Conservation (phyloP, 2,329 filamentous ascomycete genomes). For the Aspergillus proliferans region DNA sequence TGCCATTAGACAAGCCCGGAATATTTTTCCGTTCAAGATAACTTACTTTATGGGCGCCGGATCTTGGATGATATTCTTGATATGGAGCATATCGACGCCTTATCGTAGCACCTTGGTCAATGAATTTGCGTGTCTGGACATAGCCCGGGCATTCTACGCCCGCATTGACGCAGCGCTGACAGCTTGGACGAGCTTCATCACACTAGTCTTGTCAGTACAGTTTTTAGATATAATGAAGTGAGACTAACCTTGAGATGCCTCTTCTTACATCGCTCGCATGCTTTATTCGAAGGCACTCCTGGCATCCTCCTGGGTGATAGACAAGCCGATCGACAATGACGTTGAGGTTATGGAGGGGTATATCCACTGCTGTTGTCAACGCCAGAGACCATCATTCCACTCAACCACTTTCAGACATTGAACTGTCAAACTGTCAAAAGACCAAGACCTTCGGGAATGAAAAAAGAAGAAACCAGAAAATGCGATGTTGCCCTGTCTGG, state of each 20-base stretch:
- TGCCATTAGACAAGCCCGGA: neutral
- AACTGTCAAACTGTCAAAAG: neutral
- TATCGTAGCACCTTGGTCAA: constrained; percentile 38
- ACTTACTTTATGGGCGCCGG: neutral
- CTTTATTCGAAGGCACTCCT: constrained; percentile 35
- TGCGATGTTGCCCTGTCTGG: neutral
- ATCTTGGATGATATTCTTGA: constrained; percentile 15
- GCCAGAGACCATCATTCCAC: neutral
- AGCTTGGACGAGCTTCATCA: constrained; percentile 35
- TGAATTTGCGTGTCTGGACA: constrained; percentile 39
- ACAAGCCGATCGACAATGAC: neutral
- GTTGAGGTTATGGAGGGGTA: constrained; percentile 3
- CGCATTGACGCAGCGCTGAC: constrained; percentile 31
- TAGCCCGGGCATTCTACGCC: constrained; percentile 38
- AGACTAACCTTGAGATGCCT: constrained; percentile 31
- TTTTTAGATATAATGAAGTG: neutral
- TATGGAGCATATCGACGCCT: constrained; percentile 35
- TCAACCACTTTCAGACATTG: neutral
- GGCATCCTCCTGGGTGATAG: constrained; percentile 20
- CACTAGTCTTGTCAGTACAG: constrained; percentile 21
- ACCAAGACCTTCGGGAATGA: neutral
- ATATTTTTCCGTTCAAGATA: neutral
- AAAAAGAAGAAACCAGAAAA: neutral
- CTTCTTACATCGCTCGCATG: constrained; percentile 36
- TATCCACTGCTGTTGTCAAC: neutral